Evolutionary conservation across 208 protist genomes (phyloP), one percentile per base, ranked within the genome.

Genomic region (Sergeia podlipaevii): DNA sequence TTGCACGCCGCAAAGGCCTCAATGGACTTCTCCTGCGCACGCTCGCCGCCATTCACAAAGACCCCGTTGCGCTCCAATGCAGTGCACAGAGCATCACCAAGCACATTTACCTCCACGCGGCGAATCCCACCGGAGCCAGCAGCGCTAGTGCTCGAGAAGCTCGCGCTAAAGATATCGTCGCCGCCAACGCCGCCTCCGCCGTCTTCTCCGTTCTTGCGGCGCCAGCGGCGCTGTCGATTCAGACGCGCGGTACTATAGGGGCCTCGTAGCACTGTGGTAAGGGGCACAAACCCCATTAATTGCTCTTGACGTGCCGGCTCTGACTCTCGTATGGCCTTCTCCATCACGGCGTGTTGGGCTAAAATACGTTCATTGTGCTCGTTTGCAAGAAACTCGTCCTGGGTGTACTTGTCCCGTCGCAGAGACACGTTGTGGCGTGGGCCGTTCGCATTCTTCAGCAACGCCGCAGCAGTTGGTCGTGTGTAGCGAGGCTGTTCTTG

Each of bases 321-420:
- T 8, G 11, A 38, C 33, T 15, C 15, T 38, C 15, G 33, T 15
- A 38, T 15, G 37, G 30, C 11, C 28, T 18, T 10, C 30, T 82
- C 60, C 23, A 90, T 47, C 42, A 67, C 57, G 2, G 60, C 68
- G 61, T 90, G 86, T 55, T 93, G 75, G 17, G 53, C 54, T 2
- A 81, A 33, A 23, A 93, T 69, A 11, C 70, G 70, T 7, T 54
- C 36, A 47, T 94, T 91, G 11, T 80, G 67, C 41, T 67, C 46
- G 0, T 43, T 32, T 30, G 57, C 38, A 24, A 29, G 55, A 20
- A 41, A 30, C 29, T 85, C 80, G 57, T 91, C 86, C 10, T 52
- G 47, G 21, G 66, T 38, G 53, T 72, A 83, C 67, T 88, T 88
- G 10, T 58, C 53, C 21, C 51, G 52, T 20, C 56, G 57, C 39